phyloP scores from a whole-genome alignment of 495 filamentous ascomycete species.

The Aspergillus incahuasiensis region DNA sequence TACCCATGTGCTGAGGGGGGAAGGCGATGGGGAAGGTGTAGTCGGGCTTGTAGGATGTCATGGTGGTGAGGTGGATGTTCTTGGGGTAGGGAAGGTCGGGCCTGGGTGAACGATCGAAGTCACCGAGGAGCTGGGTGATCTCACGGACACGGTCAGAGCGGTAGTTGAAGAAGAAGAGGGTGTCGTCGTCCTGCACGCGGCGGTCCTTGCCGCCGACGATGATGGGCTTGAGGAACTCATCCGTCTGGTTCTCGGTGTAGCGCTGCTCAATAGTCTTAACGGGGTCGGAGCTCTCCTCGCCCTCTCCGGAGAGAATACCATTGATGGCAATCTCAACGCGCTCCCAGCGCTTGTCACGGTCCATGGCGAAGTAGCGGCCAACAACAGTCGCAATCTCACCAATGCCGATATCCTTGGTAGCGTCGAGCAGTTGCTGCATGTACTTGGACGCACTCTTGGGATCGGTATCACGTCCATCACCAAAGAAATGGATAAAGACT shows the following conservation, averaged over 20 bases:
- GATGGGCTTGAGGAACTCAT: slow-evolving; percentile 98
- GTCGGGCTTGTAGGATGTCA: slow-evolving; percentile 98
- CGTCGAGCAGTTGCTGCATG: slow-evolving; percentile 76
- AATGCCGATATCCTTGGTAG: slow-evolving; percentile 74
- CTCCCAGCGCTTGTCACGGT: slow-evolving; percentile 99
- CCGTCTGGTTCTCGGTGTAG: slow-evolving; percentile 82
- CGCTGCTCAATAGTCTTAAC: slow-evolving; percentile 81
- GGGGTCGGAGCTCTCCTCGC: slow-evolving; percentile 77
- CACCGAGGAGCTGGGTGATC: slow-evolving; percentile 89
- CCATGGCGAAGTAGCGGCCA: slow-evolving; percentile 97
- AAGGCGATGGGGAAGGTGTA: slow-evolving; percentile 93
- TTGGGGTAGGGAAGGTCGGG: slow-evolving; percentile 95
- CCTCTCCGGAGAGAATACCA: slow-evolving; percentile 79
- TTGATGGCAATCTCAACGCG: slow-evolving; percentile 84
- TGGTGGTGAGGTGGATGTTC: slow-evolving; percentile 85
- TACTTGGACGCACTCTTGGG: slow-evolving; percentile 85
- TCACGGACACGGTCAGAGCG: slow-evolving; percentile 97
- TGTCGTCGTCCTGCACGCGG: slow-evolving; percentile 85
- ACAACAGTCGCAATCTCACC: slow-evolving; percentile 92
- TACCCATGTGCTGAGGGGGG: slow-evolving; percentile 89
- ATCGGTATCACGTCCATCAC: slow-evolving; percentile 95
- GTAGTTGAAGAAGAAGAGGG: slow-evolving; percentile 99
- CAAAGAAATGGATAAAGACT: slow-evolving; percentile 98
- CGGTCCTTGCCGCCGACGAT: slow-evolving; percentile 81
- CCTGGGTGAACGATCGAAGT: slow-evolving; percentile 80